Base-by-base conservation (phyloP, 2,329 filamentous ascomycete species). In the Emergomyces pasteurianus region DNA sequence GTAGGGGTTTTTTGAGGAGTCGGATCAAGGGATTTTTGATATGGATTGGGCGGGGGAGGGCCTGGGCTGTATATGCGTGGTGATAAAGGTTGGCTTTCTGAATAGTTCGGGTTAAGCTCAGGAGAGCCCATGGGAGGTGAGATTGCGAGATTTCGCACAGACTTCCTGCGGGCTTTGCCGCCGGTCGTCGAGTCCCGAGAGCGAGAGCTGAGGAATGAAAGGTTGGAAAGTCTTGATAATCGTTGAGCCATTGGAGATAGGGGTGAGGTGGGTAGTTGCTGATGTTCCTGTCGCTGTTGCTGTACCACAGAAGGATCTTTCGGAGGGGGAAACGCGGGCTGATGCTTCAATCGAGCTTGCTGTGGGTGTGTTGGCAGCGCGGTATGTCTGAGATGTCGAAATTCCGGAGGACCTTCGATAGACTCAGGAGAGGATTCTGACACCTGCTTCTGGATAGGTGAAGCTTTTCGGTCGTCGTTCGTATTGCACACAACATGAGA, bases 31-130 rank as follows among this genome's bases (percentile, higher is more conserved):
- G 64, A 60, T 47, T 62, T 70, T 53, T 70, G 66, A 14, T 66
- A 62, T 5, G 81, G 80, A 3, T 79, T 78, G 7, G 76, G 76
- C n/a, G 83, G 82, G 1, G 82, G 81, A 8, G 79, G 77, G 2
- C 80, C 79, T 0, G 80, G 81, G 54, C 79, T 78, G 71, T 84
- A 84, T 64, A 79, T 73, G 49, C 81, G 77, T 9, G 83, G 83
- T 1, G 81, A 83, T 3, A 85, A 73, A 1, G 83, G 80, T n/a
- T 80, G 77, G n/a, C 74, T 77, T 26, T 79, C 77, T 16, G 76
- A 72, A 62, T 80, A 79, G 55, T 79, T 70, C 49, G 74, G 68
- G 3, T 73, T 71, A 31, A 75, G 73, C 18, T 79, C 76, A 12
- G 77, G 76, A 1, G 77, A 78, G 38, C 71, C 71, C 46, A 83